Percentiles rank a stretch among this genome's conserved stretches.
Conservation (phyloP, 2,329 filamentous ascomycete species). For the Neonectria coccinea region DNA sequence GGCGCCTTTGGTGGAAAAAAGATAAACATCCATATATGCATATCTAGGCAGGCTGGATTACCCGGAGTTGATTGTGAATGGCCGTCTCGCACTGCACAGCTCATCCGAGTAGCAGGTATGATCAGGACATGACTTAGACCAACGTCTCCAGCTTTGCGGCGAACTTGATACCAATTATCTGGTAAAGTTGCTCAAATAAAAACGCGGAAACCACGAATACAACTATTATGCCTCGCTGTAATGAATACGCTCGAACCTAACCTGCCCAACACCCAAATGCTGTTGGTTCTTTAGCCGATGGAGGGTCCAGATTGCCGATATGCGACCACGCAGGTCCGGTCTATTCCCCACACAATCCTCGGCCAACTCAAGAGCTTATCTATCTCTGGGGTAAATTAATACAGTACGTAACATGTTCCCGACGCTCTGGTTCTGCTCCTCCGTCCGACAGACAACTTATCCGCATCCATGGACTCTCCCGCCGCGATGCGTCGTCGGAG, state of each 20-base stretch:
- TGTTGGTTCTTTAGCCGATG: constrained; percentile 1
- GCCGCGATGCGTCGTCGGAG: constrained; percentile 27
- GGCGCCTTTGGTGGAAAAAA: not conserved
- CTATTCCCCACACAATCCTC: constrained; percentile 20
- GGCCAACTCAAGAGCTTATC: constrained; percentile 7
- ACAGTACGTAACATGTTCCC: constrained; percentile 17
- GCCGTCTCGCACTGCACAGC: not conserved
- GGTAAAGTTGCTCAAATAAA: not conserved
- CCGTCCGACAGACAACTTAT: not conserved
- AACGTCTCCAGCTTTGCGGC: not conserved
- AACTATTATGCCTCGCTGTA: too few relatives aligned
- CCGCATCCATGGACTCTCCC: constrained; percentile 21
- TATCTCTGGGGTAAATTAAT: constrained; percentile 20
- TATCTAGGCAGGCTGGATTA: not conserved
- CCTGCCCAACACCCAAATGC: not conserved
- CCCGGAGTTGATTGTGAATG: not conserved
- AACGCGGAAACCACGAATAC: too few relatives aligned
- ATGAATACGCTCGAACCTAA: too few relatives aligned
- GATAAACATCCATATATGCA: not conserved
- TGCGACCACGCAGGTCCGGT: not conserved
- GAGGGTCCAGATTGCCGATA: constrained; percentile 20
- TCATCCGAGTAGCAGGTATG: too few relatives aligned
- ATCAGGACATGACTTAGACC: not conserved
- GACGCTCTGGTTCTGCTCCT: constrained; percentile 13
- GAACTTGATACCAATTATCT: not conserved